Percentiles rank a stretch among this genome's conserved stretches.
Evolutionary conservation across 768 basidiomycete genomes (phyloP).

Genomic region (Tylopilus rubrobrunneus): DNA sequence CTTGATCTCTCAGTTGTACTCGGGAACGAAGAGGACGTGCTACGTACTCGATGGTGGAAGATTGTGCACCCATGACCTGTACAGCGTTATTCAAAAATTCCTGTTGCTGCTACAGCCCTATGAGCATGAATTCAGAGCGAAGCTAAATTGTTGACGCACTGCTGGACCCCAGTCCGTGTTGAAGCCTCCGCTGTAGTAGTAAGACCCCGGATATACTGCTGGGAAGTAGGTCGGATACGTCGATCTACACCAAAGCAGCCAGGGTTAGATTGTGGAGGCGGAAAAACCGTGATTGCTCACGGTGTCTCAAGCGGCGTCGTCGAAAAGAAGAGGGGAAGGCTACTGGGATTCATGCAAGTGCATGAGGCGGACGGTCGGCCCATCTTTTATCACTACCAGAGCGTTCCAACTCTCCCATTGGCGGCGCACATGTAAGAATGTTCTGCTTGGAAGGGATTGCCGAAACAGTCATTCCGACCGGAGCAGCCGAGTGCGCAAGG

Average conservation of each 20-base stretch:
- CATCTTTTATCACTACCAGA: neutral
- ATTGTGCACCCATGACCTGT: too few relatives aligned
- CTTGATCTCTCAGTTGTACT: neutral
- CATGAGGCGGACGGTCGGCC: neutral
- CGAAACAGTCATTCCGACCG: neutral
- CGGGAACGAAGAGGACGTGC: neutral
- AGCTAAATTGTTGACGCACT: neutral
- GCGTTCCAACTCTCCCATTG: constrained; percentile 11
- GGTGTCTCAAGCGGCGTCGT: neutral
- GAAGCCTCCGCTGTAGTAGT: neutral
- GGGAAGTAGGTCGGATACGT: neutral
- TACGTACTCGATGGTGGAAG: neutral
- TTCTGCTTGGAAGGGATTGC: neutral
- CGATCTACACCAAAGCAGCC: neutral
- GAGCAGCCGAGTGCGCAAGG: neutral
- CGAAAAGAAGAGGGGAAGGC: too few relatives aligned
- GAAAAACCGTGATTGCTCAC: neutral
- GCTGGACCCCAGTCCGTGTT: constrained; percentile 1
- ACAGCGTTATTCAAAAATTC: neutral
- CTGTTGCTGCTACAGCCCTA: constrained; percentile 1
- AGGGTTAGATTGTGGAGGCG: neutral
- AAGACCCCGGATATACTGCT: neutral
- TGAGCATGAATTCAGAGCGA: neutral
- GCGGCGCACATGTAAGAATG: neutral
- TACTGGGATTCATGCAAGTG: neutral